Base-by-base conservation (phyloP, 257 asterid genomes). In the Datura wrightii region DNA sequence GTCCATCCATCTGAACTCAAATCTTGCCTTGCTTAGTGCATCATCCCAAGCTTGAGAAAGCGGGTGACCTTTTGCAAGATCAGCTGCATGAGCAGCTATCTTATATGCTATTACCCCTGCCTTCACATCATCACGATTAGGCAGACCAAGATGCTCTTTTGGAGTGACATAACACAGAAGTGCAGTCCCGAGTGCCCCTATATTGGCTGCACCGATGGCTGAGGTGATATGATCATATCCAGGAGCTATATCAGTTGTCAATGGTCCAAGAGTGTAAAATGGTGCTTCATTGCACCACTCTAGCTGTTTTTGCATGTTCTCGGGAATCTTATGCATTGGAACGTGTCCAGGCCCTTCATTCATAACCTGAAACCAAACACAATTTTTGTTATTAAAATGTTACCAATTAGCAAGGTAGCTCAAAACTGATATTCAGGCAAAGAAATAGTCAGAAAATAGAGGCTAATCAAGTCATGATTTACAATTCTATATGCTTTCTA, bases 221-320 rank as follows among this genome's bases (percentile, higher is more conserved):
- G 99, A 95, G 85, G 99, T 95, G 56, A 95, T 95, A 83, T 95
- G 99, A 83, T 95, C 99, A 46, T 95, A 95, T 82, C 98, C 99
- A 1, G 99, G 98, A 10, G 98, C 99, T 72, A 94, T 95, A 79
- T 95, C 99, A 9, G 99, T 94, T 46, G 98, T 94, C 84, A 95
- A 65, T 72, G 99, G 98, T 50, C 98, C 99, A 19, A 94, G 95
- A 24, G 99, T 95, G 92, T 94, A 95, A 91, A 95, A 94, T 48
- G 99, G 97, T 41, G 99, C 99, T 88, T 95, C 99, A 8, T 91
- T 93, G 39, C 98, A 95, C 99, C 99, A 95, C 85, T 95, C 99
- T 41, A 95, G 87, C 79, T 95, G 99, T 63, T 95, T 95, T n/a
- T 95, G 95, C 99, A 95, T 94, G 81, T 95, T 95, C 85, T 95